phyloP scores from a whole-genome alignment of 2,329 filamentous ascomycete species.

The Diaporthe aspalathi region DNA sequence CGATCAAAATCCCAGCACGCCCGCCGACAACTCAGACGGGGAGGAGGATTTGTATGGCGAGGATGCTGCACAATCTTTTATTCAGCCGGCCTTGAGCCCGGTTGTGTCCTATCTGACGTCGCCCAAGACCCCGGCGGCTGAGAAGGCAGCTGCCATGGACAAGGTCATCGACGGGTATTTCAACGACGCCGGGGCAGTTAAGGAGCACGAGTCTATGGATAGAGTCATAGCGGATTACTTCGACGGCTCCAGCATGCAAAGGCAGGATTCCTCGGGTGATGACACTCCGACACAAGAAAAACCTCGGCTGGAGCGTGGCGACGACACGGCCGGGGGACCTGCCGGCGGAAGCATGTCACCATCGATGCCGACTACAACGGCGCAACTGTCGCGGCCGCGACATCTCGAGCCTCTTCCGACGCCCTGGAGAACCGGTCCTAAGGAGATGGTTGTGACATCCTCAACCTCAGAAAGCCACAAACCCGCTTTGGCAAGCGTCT shows the following conservation, averaged over 20 bases:
- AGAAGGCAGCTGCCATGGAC: conserved; percentile 68
- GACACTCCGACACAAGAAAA: conserved; percentile 9
- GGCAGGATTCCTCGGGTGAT: conserved; percentile 25
- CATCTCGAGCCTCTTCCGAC: conserved; percentile 43
- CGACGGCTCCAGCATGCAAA: conserved; percentile 2
- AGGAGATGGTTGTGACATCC: conserved; percentile 48
- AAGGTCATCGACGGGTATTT: conserved; percentile 53
- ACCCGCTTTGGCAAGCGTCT: conserved; percentile 57
- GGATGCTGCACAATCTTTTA: conserved; percentile 69
- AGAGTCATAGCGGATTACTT: conserved; percentile 26
- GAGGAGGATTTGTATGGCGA: conserved; percentile 57
- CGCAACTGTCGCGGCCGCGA: conserved; percentile 38
- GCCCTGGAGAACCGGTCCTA: conserved; percentile 57
- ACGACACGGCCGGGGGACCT: neutral
- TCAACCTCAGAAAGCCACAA: conserved; percentile 44
- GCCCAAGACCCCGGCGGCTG: conserved; percentile 65
- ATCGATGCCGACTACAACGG: conserved; percentile 10
- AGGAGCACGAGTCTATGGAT: conserved; percentile 35
- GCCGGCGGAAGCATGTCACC: conserved; percentile 13
- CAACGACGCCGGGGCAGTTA: conserved; percentile 36
- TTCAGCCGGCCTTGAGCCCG: conserved; percentile 69
- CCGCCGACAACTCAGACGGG: conserved; percentile 42
- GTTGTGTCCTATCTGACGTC: conserved; percentile 67
- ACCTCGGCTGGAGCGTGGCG: neutral
- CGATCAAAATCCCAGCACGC: conserved; percentile 31